These are phyloP conservation scores for Polygonum maritimum DNA, from an alignment of 148 eudicot species.

Conservation along the genomic window DNA sequence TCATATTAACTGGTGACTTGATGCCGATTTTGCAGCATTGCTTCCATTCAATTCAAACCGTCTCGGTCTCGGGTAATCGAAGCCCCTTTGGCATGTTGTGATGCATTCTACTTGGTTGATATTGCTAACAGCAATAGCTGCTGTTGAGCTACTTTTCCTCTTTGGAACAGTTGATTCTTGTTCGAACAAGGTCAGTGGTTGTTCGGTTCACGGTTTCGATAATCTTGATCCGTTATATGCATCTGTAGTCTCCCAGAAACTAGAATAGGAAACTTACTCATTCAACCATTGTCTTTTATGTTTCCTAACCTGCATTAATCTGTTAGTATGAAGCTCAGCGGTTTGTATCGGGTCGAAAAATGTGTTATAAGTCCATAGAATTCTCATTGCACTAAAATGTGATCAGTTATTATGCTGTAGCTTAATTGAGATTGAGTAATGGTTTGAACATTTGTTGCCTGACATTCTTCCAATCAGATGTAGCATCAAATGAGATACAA, in stretches of 20 bases:
- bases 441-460: background rate
- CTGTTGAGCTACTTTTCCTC: background rate
- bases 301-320: background rate
- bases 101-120: background rate
- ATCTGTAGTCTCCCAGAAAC: background rate
- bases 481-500: background rate
- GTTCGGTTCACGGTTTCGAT: background rate
- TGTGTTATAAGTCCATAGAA: background rate
- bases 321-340: background rate
- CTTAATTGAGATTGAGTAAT: background rate
- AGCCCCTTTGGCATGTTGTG: background rate
- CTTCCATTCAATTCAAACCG: background rate
- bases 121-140: background rate
- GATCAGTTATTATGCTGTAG: background rate
- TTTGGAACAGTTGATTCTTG: background rate
- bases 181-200: conserved; percentile 7
- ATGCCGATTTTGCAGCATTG: background rate
- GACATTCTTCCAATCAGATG: background rate
- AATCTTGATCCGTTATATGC: background rate
- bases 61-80: background rate
- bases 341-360: background rate
- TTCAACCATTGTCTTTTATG: background rate
- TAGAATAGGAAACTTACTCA: background rate
- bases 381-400: background rate
- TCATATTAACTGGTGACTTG: background rate